These are phyloP conservation scores for Phaeoacremonium minimum DNA, from an alignment of 2,329 filamentous ascomycete genomes.

Conservation along the genomic window DNA sequence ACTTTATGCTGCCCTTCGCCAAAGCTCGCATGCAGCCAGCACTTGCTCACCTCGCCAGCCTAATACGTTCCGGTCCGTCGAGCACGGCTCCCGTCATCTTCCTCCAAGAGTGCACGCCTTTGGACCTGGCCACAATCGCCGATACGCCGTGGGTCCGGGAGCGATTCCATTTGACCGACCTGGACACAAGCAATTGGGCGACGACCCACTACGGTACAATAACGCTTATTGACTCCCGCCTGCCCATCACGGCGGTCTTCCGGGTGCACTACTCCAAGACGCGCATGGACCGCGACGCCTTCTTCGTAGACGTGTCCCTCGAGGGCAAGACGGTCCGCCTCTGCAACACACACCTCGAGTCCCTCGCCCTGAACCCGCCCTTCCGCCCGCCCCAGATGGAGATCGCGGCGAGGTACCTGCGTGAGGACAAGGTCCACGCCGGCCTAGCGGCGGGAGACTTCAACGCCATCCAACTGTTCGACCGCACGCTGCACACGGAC, in stretches of 20 bases:
- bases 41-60: conserved; percentile 19
- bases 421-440: conserved; percentile 26
- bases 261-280: conserved; percentile 45
- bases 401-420: conserved; percentile 36
- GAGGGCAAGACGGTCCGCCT: conserved; percentile 32
- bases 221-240: conserved; percentile 42
- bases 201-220: conserved; percentile 45
- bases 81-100: conserved; percentile 34
- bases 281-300: conserved; percentile 45
- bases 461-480: conserved; percentile 54
- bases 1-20: conserved; percentile 25
- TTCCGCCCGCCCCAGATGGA: conserved; percentile 43
- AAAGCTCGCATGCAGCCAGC: conserved; percentile 25
- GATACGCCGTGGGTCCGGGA: conserved; percentile 39
- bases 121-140: conserved; percentile 39
- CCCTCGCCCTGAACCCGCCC: conserved; percentile 41
- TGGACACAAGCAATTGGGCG: conserved; percentile 36
- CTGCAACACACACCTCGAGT: conserved; percentile 56
- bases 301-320: conserved; percentile 47
- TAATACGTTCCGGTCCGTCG: conserved; percentile 3
- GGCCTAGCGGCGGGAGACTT: conserved; percentile 49
- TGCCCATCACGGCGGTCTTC: conserved; percentile 39
- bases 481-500: conserved; percentile 39
- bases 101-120: conserved; percentile 46
- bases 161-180: conserved; percentile 43